Conservation (phyloP, 2,329 filamentous ascomycete genomes). For the Monosporascus sp. region DNA sequence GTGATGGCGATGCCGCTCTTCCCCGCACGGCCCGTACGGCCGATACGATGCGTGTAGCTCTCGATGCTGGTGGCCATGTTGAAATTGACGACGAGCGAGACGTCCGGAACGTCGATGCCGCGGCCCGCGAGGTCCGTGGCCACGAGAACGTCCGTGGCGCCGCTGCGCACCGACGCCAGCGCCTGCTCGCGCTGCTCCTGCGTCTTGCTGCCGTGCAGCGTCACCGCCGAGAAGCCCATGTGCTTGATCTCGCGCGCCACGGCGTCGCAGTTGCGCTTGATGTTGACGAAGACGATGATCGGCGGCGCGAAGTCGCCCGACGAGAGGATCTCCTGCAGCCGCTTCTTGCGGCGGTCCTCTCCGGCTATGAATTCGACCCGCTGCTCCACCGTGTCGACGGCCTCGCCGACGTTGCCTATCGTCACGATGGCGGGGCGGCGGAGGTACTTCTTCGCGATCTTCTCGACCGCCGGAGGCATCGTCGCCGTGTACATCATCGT, state of each 20-base stretch:
- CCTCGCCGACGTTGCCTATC: conserved; percentile 91
- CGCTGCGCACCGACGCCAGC: conserved; percentile 75
- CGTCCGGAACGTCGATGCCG: conserved; percentile 96
- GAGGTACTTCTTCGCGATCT: conserved; percentile 95
- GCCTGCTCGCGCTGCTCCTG: conserved; percentile 97
- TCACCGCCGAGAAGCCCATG: conserved; percentile 87
- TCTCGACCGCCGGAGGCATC: conserved; percentile 89
- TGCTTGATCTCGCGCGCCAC: conserved; percentile 91
- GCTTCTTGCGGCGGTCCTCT: conserved; percentile 95
- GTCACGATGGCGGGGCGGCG: conserved; percentile 89
- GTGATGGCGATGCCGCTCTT: conserved; percentile 96
- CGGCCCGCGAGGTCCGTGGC: conserved; percentile 93
- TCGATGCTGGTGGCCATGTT: conserved; percentile 96
- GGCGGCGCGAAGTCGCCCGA: conserved; percentile 78
- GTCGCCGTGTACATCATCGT: conserved; percentile 99
- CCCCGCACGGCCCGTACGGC: conserved; percentile 93
- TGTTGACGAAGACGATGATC: conserved; percentile 99
- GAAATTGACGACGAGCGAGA: conserved; percentile 94
- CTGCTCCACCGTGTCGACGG: conserved; percentile 96
- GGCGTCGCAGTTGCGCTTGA: conserved; percentile 97
- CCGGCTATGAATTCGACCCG: conserved; percentile 86
- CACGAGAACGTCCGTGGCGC: conserved; percentile 80
- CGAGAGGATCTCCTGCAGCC: conserved; percentile 82
- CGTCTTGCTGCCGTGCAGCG: conserved; percentile 91
- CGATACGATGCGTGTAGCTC: conserved; percentile 93